Evolutionary conservation across 306 rosid genomes (phyloP).

Genomic region (Dryas alaskensis): DNA sequence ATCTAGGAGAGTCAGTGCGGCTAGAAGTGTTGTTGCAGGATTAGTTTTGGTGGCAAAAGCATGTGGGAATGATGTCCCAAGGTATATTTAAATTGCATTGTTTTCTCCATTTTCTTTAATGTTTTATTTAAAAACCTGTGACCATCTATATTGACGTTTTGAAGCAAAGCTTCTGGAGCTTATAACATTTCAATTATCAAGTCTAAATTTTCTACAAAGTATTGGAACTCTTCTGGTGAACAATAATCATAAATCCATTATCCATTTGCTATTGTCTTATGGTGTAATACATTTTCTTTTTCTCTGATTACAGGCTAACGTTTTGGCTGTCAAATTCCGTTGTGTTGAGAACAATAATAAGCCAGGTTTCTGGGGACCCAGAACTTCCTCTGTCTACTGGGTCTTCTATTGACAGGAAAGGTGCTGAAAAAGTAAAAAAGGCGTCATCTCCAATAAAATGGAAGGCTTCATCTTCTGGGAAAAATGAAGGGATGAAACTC

Average conservation of each 20-base stretch:
- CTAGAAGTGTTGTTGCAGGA: constrained; percentile 91
- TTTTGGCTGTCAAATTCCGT: constrained; percentile 87
- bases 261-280: neutral
- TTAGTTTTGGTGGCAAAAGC: constrained; percentile 91
- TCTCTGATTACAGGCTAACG: constrained; percentile 61
- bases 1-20: constrained; percentile 71
- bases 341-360: constrained; percentile 72
- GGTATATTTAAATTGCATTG: constrained; percentile 41
- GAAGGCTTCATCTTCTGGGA: constrained; percentile 58
- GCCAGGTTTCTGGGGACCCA: constrained; percentile 44
- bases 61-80: constrained; percentile 97
- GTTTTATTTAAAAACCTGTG: constrained; percentile 5
- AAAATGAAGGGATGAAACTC: constrained; percentile 35
- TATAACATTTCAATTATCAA: neutral
- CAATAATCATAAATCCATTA: neutral
- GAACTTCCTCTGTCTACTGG: constrained; percentile 36
- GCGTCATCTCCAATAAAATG: constrained; percentile 46
- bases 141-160: constrained; percentile 16
- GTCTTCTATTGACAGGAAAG: constrained; percentile 47
- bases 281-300: constrained; percentile 25
- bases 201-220: neutral
- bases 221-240: neutral
- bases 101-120: constrained; percentile 14
- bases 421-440: constrained; percentile 43
- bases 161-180: constrained; percentile 9